phyloP scores from a whole-genome alignment of 1,284 basidiomycete species.

The Ceratobasidium sp. region DNA sequence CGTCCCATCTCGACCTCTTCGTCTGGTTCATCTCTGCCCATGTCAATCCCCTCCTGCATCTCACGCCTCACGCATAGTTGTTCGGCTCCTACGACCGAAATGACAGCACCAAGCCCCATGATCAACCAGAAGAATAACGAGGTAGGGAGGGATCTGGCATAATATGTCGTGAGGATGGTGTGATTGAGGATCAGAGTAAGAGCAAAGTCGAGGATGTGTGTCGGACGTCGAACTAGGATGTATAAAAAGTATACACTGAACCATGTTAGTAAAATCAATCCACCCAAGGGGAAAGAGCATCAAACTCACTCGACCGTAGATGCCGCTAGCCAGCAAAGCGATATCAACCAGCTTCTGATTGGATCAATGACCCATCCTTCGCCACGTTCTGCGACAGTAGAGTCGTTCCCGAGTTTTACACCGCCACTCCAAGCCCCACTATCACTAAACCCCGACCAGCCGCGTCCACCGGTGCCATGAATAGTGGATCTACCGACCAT shows the following conservation, averaged over 20 bases:
- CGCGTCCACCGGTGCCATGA: slow-evolving; percentile 64
- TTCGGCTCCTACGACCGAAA: slow-evolving; percentile 86
- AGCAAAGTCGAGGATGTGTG: slow-evolving; percentile 93
- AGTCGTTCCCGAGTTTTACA: slow-evolving; percentile 67
- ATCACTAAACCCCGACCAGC: slow-evolving; percentile 65
- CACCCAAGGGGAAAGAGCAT: slow-evolving; percentile 11
- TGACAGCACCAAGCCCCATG: slow-evolving; percentile 72
- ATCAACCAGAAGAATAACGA: slow-evolving; percentile 91
- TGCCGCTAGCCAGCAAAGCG: slow-evolving; percentile 81
- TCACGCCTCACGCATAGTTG: slow-evolving; percentile 93
- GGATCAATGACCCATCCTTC: slow-evolving; percentile 69
- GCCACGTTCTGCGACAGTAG: slow-evolving; percentile 56
- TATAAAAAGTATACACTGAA: slow-evolving; percentile 87
- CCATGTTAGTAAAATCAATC: slow-evolving; percentile 15
- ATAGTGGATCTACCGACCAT: slow-evolving; percentile 85
- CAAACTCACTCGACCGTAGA: slow-evolving; percentile 79
- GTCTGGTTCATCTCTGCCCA: slow-evolving; percentile 59
- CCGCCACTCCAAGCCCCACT: slow-evolving; percentile 81
- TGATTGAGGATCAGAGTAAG: slow-evolving; percentile 91
- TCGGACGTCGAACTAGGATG: slow-evolving; percentile 86
- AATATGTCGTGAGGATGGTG: slow-evolving; percentile 91
- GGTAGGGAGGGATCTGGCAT: slow-evolving; percentile 85
- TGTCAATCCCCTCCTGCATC: slow-evolving; percentile 85
- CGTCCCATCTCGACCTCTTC: slow-evolving; percentile 37
- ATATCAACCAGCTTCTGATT: slow-evolving; percentile 87